Evolutionary conservation across 768 basidiomycete genomes (phyloP), one percentile per base, ranked within the genome.

Genomic region (Phanerochaete carnosa): DNA sequence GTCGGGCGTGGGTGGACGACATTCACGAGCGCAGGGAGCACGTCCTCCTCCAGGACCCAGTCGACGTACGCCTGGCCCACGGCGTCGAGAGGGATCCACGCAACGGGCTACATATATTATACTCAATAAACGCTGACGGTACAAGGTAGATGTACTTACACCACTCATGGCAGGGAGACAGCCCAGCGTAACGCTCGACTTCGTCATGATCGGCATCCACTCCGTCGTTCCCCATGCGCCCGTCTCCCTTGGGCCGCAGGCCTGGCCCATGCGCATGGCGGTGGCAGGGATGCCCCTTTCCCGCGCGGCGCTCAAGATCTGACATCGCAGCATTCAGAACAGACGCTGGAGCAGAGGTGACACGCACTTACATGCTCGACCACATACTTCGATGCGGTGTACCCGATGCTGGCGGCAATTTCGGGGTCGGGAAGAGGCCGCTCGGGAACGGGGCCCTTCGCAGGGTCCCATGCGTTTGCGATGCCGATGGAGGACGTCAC

Each of bases 321-420:
- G 45, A 32, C 2, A 12, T 33, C 9, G 11, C 33, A 19, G 19
- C 13, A 15, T 19, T 22, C 25, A 11, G 30, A 29, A 15, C 28
- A 1, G 7, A 45, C 32, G 3, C 7, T 32, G 51, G 11, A 52
- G 30, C 1, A 16, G 30, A 33, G 57, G 15, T n/a, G 29, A 52
- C 22, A 26, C 16, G 19, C 7, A 22, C 61, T 64, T 13, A 80
- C 64, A 37, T 68, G 60, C 51, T 79, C 77, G 1, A 76, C 74
- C 2, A 77, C 76, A 72, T 75, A 78, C 66, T 80, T 80, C 1
- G 74, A 75, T 62, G 77, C 74, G 1, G 70, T 63, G 57, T 79
- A 79, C 0, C 78, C 79, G 13, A 67, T 66, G 5, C 73, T 73
- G 22, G 74, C 57, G 0, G 76, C 72, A 30, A 67, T 54, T n/a